Evolutionary conservation across 2,329 filamentous ascomycete species (phyloP).

Genomic region (Cladosporium sp.): DNA sequence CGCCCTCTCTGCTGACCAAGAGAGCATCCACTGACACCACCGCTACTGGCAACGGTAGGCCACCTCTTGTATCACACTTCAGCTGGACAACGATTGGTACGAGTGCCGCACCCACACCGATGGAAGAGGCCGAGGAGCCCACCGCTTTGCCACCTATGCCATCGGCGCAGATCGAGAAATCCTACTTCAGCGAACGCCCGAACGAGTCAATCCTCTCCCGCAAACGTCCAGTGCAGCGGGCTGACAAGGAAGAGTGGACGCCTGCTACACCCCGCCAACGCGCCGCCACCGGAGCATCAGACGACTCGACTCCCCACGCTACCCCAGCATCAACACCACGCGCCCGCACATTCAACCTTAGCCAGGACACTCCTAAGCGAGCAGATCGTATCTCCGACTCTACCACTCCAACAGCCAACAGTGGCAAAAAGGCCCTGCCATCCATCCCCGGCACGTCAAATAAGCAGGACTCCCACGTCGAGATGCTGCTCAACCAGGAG

Average conservation of each 20-base stretch:
- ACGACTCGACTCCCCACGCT: background rate
- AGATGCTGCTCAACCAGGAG: conserved; percentile 66
- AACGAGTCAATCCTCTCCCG: conserved; percentile 40
- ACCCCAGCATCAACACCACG: conserved; percentile 24
- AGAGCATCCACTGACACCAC: conserved; percentile 27
- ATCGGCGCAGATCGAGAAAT: conserved; percentile 2
- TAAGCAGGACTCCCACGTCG: conserved; percentile 54
- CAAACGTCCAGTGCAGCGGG: conserved; percentile 34
- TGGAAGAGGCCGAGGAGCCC: conserved; percentile 13
- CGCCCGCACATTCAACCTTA: conserved; percentile 26
- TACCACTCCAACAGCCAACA: conserved; percentile 18
- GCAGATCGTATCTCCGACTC: background rate
- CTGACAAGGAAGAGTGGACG: conserved; percentile 32
- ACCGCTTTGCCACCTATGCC: conserved; percentile 10
- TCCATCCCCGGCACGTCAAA: conserved; percentile 47
- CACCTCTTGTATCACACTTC: conserved; percentile 39
- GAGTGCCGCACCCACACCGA: conserved; percentile 26
- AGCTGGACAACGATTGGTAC: conserved; percentile 44
- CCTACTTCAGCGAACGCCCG: conserved; percentile 18
- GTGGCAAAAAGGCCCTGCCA: conserved; percentile 35
- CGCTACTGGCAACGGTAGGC: conserved; percentile 28
- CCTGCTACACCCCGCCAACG: conserved; percentile 26
- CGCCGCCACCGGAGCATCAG: background rate
- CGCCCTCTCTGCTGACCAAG: conserved; percentile 29
- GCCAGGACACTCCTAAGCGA: conserved; percentile 9